phyloP scores from a whole-genome alignment of 345 rosid species.

The Pistacia vera region DNA sequence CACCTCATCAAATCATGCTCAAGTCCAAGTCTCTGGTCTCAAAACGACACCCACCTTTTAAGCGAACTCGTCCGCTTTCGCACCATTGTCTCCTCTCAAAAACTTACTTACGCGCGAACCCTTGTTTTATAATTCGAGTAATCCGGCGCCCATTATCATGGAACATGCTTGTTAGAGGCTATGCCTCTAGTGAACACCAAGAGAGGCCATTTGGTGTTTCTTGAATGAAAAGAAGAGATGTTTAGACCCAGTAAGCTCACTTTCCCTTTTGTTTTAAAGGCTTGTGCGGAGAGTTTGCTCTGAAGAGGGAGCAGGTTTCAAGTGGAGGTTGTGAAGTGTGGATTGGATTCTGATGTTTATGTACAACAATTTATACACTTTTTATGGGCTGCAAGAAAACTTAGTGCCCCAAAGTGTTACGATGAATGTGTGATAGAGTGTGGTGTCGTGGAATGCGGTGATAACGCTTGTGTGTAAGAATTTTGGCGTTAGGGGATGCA shows the following conservation, averaged over 20 bases:
- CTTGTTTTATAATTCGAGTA: slow-evolving; percentile 42
- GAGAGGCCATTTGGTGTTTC: slow-evolving; percentile 53
- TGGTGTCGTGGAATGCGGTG: slow-evolving; percentile 81
- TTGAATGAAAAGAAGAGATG: slow-evolving; percentile 61
- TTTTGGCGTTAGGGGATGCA: slow-evolving; percentile 37
- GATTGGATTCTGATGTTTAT: slow-evolving; percentile 67
- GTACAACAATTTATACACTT: slow-evolving; percentile 62
- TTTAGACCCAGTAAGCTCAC: slow-evolving; percentile 66
- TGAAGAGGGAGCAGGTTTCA: slow-evolving; percentile 67
- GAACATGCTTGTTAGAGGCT: slow-evolving; percentile 69
- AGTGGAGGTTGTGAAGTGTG: slow-evolving; percentile 58
- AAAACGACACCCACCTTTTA: slow-evolving; percentile 42
- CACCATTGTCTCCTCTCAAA: slow-evolving; percentile 49
- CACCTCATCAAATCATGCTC: slow-evolving; percentile 71
- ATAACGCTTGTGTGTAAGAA: slow-evolving; percentile 65
- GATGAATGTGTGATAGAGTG: slow-evolving; percentile 65
- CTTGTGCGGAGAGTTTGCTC: slow-evolving; percentile 51
- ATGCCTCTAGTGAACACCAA: slow-evolving; percentile 55
- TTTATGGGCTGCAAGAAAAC: slow-evolving; percentile 71
- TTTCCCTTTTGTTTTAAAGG: slow-evolving; percentile 73
- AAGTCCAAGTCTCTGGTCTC: slow-evolving; percentile 57
- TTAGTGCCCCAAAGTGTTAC: slow-evolving; percentile 60
- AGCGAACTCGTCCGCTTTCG: slow-evolving; percentile 54
- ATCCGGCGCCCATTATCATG: slow-evolving; percentile 52
- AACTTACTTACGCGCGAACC: slow-evolving; percentile 48